These are phyloP conservation scores for Colletotrichum lindemuthianum DNA, from an alignment of 2,329 filamentous ascomycete genomes.

Conservation along the genomic window DNA sequence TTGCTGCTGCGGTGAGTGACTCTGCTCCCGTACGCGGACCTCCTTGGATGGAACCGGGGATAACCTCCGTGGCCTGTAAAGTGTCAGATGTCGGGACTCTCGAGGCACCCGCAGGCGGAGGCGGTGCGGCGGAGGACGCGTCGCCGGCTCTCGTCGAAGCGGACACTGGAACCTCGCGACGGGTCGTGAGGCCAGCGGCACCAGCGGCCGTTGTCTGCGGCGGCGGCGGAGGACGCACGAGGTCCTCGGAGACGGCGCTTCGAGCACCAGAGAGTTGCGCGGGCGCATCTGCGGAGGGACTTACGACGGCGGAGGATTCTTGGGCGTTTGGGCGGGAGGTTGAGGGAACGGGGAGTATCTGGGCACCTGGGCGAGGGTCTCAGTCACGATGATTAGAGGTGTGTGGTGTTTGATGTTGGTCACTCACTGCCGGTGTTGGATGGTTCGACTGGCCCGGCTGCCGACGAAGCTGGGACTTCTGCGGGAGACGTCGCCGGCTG, in stretches of 20 bases:
- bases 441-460: neutral
- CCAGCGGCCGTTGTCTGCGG: no score
- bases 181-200: no score
- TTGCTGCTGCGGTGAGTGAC: neutral
- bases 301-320: slow-evolving; percentile 7
- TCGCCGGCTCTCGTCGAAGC: neutral
- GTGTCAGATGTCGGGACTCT: slow-evolving; percentile 1
- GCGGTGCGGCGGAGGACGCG: neutral
- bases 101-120: no score
- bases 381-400: neutral
- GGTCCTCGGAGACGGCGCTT: neutral
- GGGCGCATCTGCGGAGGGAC: neutral
- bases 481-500: neutral
- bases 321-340: neutral
- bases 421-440: neutral
- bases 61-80: neutral
- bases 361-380: neutral
- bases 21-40: neutral
- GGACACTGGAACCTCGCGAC: no score
- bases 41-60: neutral
- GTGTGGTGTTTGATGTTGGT: neutral
- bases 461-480: neutral
- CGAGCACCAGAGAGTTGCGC: neutral
- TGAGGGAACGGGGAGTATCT: neutral
- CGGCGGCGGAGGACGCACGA: slow-evolving; percentile 2